Evolutionary conservation across 1,284 basidiomycete genomes (phyloP), one percentile per base, ranked within the genome.

Genomic region (Irpex sp.): DNA sequence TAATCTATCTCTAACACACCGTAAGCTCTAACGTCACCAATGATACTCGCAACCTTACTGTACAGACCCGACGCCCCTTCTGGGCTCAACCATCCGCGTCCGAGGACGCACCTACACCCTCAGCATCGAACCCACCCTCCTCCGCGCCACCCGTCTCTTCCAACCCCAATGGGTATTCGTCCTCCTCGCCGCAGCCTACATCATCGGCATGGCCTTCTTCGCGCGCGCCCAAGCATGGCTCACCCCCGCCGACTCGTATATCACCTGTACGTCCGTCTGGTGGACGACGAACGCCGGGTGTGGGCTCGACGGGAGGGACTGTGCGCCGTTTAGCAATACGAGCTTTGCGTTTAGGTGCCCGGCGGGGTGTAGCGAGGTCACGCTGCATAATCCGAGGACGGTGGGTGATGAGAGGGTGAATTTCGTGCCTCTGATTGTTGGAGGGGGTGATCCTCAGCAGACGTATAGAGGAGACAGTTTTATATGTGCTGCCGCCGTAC

Each of bases 391-490:
- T 67, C 86, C 87, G 9, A 80, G 92, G 53, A 83, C 90, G 0
- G 80, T 96, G n/a, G 93, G 93, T 33, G 72, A 83, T 61, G 74
- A 84, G 59, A 77, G 86, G 63, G 78, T 87, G 45, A 83, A 83
- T 47, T 91, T 86, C 66, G 80, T 84, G 19, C 90, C 93, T 5
- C 78, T 95, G 21, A 81, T 96, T 56, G 89, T 96, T 1, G 94
- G 94, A 8, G 93, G 93, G 14, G 91, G 90, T 4, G 88, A 91
- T 71, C 66, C 63, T 3, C 78, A 86, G 56, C 68, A 72, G 33
- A 92, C 91, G 3, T 95, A 94, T 68, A 80, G 94, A 67, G 91
- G 86, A 1, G 94, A 96, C 71, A 87, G 81, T 57, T 96, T 94
- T 71, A 82, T 95, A 39, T 96, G 94, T 71, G 85, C 91, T 42